Evolutionary conservation across 768 basidiomycete genomes (phyloP).

Genomic region (Naganishia onofrii): DNA sequence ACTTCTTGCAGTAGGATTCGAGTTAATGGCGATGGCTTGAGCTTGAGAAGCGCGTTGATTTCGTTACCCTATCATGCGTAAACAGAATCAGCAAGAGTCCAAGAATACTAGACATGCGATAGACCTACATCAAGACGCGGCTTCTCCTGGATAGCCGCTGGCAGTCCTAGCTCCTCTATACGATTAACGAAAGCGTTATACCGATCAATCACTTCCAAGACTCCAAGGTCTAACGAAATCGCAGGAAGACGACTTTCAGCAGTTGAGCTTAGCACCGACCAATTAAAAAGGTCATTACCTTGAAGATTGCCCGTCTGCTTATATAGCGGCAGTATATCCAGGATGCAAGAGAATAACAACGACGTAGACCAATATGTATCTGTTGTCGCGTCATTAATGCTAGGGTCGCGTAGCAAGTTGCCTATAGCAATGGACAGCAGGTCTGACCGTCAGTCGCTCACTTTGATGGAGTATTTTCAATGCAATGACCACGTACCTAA

Average conservation of each 20-base stretch:
- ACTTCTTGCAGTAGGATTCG: slow-evolving; percentile 64
- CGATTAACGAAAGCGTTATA: slow-evolving; percentile 68
- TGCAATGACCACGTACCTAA: slow-evolving; percentile 55
- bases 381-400: slow-evolving; percentile 63
- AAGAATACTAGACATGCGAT: too few species aligned
- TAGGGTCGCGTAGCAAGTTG: slow-evolving; percentile 65
- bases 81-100: not conserved
- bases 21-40: slow-evolving; percentile 69
- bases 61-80: slow-evolving; percentile 64
- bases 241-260: not conserved
- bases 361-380: slow-evolving; percentile 71
- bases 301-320: slow-evolving; percentile 6
- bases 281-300: not conserved
- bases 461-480: not conserved
- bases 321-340: slow-evolving; percentile 59
- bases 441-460: not conserved
- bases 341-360: slow-evolving; percentile 70
- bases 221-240: slow-evolving; percentile 42
- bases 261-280: not conserved
- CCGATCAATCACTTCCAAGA: slow-evolving; percentile 57
- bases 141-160: slow-evolving; percentile 63
- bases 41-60: slow-evolving; percentile 59
- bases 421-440: slow-evolving; percentile 54
- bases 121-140: slow-evolving; percentile 73
- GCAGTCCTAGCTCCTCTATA: slow-evolving; percentile 65